phyloP scores from a whole-genome alignment of 225 moss, liverwort and hornwort genomes.

The Pseudisothecium myosuroides region DNA sequence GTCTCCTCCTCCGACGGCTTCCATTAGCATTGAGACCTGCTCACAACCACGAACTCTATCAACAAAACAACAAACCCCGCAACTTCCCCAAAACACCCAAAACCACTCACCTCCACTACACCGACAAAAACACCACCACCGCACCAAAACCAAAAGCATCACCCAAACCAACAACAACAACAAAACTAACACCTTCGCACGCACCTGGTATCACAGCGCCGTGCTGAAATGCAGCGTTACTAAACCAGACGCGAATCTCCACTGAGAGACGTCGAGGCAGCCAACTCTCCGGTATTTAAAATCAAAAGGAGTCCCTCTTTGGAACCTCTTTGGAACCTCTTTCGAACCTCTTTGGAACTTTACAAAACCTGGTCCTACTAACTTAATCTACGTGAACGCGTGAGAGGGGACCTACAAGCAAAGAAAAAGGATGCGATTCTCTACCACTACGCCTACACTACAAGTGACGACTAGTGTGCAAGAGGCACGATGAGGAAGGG shows the following conservation, averaged over 20 bases:
- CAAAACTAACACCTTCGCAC: not conserved
- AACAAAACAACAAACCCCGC: not conserved
- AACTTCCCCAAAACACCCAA: not conserved
- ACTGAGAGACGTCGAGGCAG: not conserved
- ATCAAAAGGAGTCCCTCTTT: not conserved
- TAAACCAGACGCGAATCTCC: not conserved
- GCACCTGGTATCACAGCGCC: not conserved
- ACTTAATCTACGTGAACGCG: not conserved
- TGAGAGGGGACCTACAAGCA: not conserved
- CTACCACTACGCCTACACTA: not conserved
- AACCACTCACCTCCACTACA: not conserved
- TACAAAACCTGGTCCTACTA: not conserved
- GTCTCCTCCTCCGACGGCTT: not conserved
- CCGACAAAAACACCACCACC: not conserved
- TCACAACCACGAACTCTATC: not conserved
- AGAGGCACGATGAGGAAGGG: not conserved
- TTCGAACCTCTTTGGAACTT: not conserved
- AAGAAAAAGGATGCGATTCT: not conserved
- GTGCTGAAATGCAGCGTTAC: not conserved
- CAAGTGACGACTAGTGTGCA: not conserved
- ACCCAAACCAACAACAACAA: not conserved
- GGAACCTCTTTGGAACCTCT: not conserved
- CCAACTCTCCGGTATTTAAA: not conserved
- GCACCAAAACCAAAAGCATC: not conserved
- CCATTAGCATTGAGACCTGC: constrained; percentile 6